Evolutionary conservation across 768 basidiomycete genomes (phyloP).

Genomic region (Tricholoma sp.): DNA sequence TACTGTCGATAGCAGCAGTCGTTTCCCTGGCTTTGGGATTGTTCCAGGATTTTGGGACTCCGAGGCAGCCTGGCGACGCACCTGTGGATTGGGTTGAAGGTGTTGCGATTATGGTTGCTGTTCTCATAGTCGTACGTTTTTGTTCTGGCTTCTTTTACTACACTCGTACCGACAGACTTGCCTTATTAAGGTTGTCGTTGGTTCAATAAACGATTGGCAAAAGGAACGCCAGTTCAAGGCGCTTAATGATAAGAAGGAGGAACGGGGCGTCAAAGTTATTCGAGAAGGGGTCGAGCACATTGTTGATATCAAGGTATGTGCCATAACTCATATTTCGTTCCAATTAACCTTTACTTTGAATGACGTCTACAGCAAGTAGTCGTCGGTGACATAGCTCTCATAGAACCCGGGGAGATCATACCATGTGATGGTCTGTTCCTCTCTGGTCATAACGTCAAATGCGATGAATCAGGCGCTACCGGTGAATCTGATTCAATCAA

Average conservation of each 20-base stretch:
- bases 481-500: slow-evolving; percentile 96
- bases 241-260: slow-evolving; percentile 94
- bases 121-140: slow-evolving; percentile 61
- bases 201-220: slow-evolving; percentile 96
- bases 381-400: slow-evolving; percentile 86
- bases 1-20: slow-evolving; percentile 88
- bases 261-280: slow-evolving; percentile 82
- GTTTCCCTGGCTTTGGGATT: slow-evolving; percentile 91
- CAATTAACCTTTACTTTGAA: slow-evolving; percentile 10
- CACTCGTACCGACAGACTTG: slow-evolving; percentile 8
- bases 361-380: slow-evolving; percentile 64
- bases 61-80: slow-evolving; percentile 52
- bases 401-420: slow-evolving; percentile 94
- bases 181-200: slow-evolving; percentile 66
- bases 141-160: not conserved
- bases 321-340: not conserved
- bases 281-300: slow-evolving; percentile 65
- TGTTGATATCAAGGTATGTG: slow-evolving; percentile 72
- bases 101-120: slow-evolving; percentile 74
- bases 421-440: slow-evolving; percentile 97
- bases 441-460: slow-evolving; percentile 86
- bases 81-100: slow-evolving; percentile 98
- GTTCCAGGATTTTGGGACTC: slow-evolving; percentile 87
- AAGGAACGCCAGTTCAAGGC: slow-evolving; percentile 94
- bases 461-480: slow-evolving; percentile 95